Conservation (phyloP, 2,329 filamentous ascomycete species). For the Beauveria brongniartii region DNA sequence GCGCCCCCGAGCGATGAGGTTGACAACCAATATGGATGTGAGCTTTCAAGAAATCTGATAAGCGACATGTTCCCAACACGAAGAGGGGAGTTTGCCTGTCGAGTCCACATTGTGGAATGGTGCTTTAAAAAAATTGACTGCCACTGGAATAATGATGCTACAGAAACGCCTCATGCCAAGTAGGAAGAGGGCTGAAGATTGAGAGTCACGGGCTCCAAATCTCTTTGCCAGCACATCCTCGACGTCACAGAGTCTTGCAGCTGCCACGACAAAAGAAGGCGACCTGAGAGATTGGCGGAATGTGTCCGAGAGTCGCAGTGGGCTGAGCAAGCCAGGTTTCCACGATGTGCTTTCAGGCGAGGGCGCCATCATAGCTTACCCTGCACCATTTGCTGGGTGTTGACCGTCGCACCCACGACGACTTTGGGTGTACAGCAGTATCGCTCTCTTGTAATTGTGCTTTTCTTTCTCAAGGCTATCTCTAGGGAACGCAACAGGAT, state of each 20-base stretch:
- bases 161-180: background rate
- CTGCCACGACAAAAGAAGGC: background rate
- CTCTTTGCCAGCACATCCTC: background rate
- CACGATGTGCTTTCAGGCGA: constrained; percentile 16
- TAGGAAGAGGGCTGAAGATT: background rate
- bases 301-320: background rate
- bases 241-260: constrained; percentile 7
- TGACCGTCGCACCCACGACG: no score
- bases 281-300: background rate
- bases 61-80: background rate
- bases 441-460: no score
- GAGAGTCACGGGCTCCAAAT: background rate
- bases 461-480: no score
- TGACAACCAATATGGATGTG: background rate
- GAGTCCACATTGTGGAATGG: no score
- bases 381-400: background rate
- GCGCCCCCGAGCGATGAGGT: background rate
- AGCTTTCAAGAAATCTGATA: background rate
- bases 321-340: background rate
- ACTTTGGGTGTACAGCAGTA: no score
- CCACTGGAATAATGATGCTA: background rate
- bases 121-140: no score
- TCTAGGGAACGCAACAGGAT: no score
- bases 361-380: constrained; percentile 14
- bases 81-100: background rate